These are phyloP conservation scores for Chaetoscypha palmicola DNA, from an alignment of 2,329 filamentous ascomycete genomes.

Conservation along the genomic window DNA sequence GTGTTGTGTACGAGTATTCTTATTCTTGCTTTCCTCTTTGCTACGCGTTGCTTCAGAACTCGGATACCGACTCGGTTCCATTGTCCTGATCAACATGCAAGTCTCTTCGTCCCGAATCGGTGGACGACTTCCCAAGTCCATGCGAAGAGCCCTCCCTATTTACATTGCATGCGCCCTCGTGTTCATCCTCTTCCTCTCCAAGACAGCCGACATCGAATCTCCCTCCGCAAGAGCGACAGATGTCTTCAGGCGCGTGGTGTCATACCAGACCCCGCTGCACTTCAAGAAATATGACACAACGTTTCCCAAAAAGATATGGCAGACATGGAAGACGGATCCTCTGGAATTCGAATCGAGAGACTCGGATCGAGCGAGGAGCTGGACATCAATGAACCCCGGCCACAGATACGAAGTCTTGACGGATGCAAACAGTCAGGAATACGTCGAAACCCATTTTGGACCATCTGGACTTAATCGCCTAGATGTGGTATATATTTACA, in stretches of 20 bases:
- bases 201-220: background rate
- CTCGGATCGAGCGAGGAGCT: slow-evolving; percentile 52
- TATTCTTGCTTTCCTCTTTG: too few relatives aligned
- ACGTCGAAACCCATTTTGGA: slow-evolving; percentile 63
- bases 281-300: background rate
- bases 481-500: slow-evolving; percentile 58
- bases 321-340: slow-evolving; percentile 67
- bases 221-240: background rate
- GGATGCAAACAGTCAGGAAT: slow-evolving; percentile 59
- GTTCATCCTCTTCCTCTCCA: slow-evolving; percentile 17
- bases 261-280: slow-evolving; percentile 10
- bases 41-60: too few relatives aligned
- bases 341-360: slow-evolving; percentile 60
- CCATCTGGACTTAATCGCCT: slow-evolving; percentile 39
- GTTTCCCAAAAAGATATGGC: slow-evolving; percentile 67
- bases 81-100: slow-evolving; percentile 5
- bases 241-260: background rate
- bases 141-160: slow-evolving; percentile 24
- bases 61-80: too few relatives aligned
- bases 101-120: background rate
- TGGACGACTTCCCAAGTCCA: slow-evolving; percentile 14
- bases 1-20: too few relatives aligned
- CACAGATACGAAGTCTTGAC: slow-evolving; percentile 47
- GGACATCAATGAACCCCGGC: slow-evolving; percentile 58
- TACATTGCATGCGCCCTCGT: slow-evolving; percentile 23